Evolutionary conservation across 345 rosid species (phyloP), one percentile per base, ranked within the genome.

Genomic region (Salix koriyanagi): DNA sequence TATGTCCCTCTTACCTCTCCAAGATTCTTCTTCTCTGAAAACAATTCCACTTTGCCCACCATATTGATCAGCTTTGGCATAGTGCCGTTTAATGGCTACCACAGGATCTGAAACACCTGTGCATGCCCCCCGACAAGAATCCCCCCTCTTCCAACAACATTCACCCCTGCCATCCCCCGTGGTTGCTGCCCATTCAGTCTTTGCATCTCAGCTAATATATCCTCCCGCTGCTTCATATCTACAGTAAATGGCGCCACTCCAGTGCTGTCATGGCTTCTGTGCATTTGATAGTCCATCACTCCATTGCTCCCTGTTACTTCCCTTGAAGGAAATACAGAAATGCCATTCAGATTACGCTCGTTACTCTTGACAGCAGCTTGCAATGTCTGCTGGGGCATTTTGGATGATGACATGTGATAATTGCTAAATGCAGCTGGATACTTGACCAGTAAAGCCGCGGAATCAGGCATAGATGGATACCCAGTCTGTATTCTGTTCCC

Each of bases 401-500:
- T 84, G 25, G 91, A 58, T 0, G 88, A 73, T 0, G 88, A 46
- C 16, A 78, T 12, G 6, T 86, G 79, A 73, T 79, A 84, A 58
- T 75, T 85, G 70, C 87, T 66, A 72, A 92, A 92, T 44, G 94
- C 92, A 73, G 90, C 91, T 8, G 97, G 98, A 82, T 86, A 91
- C 74, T 89, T 89, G 10, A 98, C 91, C 79, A 93, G 72, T 37
- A 91, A 83, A 39, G 86, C 74, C 28, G 94, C 84, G 2, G 98
- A 91, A 83, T 91, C 96, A 1, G 98, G 93, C 77, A 91, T 74
- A n/a, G 96, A 80, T 28, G 94, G 69, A 81, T 86, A 82, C 74
- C 97, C 94, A 2, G 95, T 91, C 71, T 86, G 97, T 50, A 91
- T 91, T 84, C 87, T 86, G 76, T 76, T 91, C 75, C 97, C 97